A percentile compares a stretch with the other conserved stretches of the same genome.
Evolutionary conservation across 169 alveolate genomes (phyloP).

Genomic region (Plasmodium knowlesi): DNA sequence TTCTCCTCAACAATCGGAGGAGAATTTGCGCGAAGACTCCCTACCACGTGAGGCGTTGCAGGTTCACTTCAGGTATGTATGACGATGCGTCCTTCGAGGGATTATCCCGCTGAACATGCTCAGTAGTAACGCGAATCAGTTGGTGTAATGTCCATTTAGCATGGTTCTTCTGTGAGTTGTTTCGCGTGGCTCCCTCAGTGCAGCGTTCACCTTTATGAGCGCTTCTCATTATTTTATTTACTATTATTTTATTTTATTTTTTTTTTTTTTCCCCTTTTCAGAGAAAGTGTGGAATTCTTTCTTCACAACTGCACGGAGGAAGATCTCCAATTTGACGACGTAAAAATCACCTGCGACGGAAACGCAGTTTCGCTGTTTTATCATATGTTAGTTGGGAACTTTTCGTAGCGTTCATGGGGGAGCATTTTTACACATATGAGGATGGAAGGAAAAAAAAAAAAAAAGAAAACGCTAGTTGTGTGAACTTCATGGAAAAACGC

Average conservation of each 20-base stretch:
- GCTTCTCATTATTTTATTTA: neutral
- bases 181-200: neutral
- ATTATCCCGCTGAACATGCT: neutral
- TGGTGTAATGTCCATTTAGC: neutral
- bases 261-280: neutral
- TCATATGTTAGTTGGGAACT: constrained; percentile 43
- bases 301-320: constrained; percentile 8
- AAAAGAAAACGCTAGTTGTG: neutral
- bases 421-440: neutral
- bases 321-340: constrained; percentile 17
- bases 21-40: neutral
- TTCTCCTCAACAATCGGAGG: neutral
- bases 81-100: no score
- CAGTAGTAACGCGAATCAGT: neutral
- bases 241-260: no score
- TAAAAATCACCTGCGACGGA: constrained; percentile 28
- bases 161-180: neutral
- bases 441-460: neutral
- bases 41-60: neutral
- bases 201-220: neutral
- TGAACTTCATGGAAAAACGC: neutral
- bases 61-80: neutral
- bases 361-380: constrained; percentile 30
- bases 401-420: neutral
- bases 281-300: constrained; percentile 59